These are phyloP conservation scores for Trichophyton schoenleinii DNA, from an alignment of 2,329 filamentous ascomycete species.

Conservation along the genomic window DNA sequence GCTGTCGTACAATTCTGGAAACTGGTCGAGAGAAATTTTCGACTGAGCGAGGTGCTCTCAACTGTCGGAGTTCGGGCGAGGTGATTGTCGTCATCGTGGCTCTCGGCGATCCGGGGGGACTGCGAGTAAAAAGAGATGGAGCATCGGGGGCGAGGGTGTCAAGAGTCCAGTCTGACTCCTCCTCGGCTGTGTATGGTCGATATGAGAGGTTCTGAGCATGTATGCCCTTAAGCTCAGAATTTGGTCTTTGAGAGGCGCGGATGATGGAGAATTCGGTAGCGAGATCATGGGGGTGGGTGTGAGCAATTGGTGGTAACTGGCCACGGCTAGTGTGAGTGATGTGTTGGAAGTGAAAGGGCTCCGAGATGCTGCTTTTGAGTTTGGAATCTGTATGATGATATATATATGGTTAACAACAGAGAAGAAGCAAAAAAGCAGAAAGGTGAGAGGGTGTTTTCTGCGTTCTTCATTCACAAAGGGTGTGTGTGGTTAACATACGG, in stretches of 20 bases:
- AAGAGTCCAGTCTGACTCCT: slow-evolving; percentile 10
- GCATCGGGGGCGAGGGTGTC: slow-evolving; percentile 10
- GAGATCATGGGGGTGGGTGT: slow-evolving; percentile 39
- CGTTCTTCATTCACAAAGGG: neutral
- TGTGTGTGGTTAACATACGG: slow-evolving; percentile 21
- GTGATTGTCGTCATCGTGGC: slow-evolving; percentile 15
- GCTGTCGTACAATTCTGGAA: slow-evolving; percentile 29
- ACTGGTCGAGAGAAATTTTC: slow-evolving; percentile 47
- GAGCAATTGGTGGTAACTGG: slow-evolving; percentile 42
- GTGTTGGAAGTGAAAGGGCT: slow-evolving; percentile 53
- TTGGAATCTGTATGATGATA: slow-evolving; percentile 23
- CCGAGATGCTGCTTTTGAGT: slow-evolving; percentile 43
- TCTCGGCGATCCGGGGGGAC: slow-evolving; percentile 21
- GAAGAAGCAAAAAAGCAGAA: neutral
- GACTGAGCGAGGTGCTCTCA: slow-evolving; percentile 28
- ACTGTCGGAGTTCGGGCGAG: slow-evolving; percentile 14
- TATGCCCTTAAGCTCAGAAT: slow-evolving; percentile 40
- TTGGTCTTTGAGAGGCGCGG: slow-evolving; percentile 40
- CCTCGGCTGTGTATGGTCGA: slow-evolving; percentile 23
- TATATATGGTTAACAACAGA: neutral
- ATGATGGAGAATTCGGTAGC: slow-evolving; percentile 43
- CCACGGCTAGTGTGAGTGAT: slow-evolving; percentile 46
- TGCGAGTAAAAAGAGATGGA: slow-evolving; percentile 11
- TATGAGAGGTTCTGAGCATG: slow-evolving; percentile 37
- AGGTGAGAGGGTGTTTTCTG: neutral